These are phyloP conservation scores for Tulasnella sp. DNA, from an alignment of 768 basidiomycete genomes.

Conservation along the genomic window DNA sequence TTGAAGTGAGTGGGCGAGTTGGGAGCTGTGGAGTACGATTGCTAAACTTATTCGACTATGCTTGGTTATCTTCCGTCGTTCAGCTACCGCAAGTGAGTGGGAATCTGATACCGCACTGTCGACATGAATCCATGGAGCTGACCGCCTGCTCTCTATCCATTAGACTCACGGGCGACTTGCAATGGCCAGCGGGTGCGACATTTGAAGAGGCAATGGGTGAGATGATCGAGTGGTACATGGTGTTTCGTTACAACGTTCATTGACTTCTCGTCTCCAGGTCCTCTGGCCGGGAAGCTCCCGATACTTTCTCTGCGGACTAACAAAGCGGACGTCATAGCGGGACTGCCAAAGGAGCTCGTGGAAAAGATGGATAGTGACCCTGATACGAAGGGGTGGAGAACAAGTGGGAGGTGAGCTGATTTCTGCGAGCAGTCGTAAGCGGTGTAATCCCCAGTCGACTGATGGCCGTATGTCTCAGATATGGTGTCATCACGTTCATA, in stretches of 20 bases:
- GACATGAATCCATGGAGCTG: background rate
- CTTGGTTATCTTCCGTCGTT: background rate
- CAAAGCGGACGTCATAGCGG: constrained; percentile 92
- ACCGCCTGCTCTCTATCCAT: background rate
- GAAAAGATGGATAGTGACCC: constrained; percentile 49
- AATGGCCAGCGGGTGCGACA: constrained; percentile 73
- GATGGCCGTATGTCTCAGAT: background rate
- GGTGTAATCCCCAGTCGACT: background rate
- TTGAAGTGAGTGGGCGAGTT: constrained; percentile 55
- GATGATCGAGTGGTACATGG: constrained; percentile 14
- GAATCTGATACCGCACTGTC: background rate
- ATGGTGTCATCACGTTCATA: background rate
- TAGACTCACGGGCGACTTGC: constrained; percentile 79
- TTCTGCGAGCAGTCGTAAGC: background rate
- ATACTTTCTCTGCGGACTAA: constrained; percentile 80
- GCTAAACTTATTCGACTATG: background rate
- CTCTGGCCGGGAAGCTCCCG: constrained; percentile 66
- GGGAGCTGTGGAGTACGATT: background rate
- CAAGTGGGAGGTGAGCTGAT: constrained; percentile 53
- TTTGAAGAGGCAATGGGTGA: constrained; percentile 63
- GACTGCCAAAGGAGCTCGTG: constrained; percentile 55
- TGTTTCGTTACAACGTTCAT: background rate
- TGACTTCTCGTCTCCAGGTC: constrained; percentile 36
- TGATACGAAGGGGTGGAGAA: constrained; percentile 56
- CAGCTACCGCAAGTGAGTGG: constrained; percentile 72